phyloP scores from a whole-genome alignment of 202 grass and related monocot species.

The Zizania palustris region DNA sequence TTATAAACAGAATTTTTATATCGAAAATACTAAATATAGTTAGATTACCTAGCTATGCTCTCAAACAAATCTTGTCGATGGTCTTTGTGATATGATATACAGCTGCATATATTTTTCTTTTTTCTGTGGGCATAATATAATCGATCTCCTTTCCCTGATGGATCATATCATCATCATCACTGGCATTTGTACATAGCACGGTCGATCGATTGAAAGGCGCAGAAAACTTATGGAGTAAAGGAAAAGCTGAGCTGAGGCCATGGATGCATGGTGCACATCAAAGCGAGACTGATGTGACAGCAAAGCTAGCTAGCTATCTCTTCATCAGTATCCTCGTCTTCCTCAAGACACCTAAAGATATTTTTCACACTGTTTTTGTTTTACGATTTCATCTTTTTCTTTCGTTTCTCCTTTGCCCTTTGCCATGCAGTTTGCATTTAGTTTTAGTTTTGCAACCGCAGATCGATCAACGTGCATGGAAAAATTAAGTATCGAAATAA shows the following conservation, averaged over 20 bases:
- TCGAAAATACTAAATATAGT: too few relatives aligned
- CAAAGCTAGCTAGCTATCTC: too few relatives aligned
- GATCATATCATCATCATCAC: too few relatives aligned
- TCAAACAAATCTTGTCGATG: too few relatives aligned
- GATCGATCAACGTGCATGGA: neutral
- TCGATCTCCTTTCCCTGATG: neutral
- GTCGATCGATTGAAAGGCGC: conserved; percentile 39
- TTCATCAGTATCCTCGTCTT: conserved; percentile 63
- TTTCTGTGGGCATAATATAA: neutral
- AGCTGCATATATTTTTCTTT: neutral
- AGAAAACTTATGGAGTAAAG: conserved; percentile 50
- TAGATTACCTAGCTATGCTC: too few relatives aligned
- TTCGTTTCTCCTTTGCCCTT: conserved; percentile 35
- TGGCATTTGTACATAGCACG: neutral
- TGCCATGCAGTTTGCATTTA: conserved; percentile 41
- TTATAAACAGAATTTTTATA: too few relatives aligned
- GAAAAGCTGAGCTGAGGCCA: conserved; percentile 50
- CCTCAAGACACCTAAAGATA: conserved; percentile 67
- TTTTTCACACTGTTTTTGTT: conserved; percentile 43
- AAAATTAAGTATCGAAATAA: too few relatives aligned
- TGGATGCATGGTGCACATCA: conserved; percentile 40
- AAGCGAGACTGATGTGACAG: conserved; percentile 61
- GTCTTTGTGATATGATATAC: too few relatives aligned
- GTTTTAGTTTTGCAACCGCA: neutral
- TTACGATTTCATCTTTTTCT: conserved; percentile 1